A percentile compares a stretch with the other conserved stretches of the same genome.
These are phyloP conservation scores for Cicer cuneatum DNA, from an alignment of 306 rosid species.

Conservation along the genomic window DNA sequence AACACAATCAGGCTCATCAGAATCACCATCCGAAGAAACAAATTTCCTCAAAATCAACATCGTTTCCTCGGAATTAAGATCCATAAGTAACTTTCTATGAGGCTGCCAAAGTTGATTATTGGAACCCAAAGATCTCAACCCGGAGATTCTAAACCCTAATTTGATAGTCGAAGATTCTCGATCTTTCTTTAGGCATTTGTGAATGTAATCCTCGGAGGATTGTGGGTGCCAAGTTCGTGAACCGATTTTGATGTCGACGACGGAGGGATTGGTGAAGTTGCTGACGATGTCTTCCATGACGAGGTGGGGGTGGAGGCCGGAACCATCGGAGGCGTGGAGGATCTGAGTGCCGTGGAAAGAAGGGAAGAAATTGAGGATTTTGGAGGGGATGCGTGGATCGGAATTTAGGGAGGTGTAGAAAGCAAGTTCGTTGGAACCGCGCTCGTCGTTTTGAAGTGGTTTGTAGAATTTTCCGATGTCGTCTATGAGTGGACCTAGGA, in stretches of 20 bases:
- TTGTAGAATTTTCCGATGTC: slow-evolving; percentile 80
- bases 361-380: slow-evolving; percentile 62
- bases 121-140: slow-evolving; percentile 54
- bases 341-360: slow-evolving; percentile 58
- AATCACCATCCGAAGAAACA: slow-evolving; percentile 61
- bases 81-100: slow-evolving; percentile 40
- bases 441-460: slow-evolving; percentile 68
- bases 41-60: slow-evolving; percentile 56
- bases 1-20: slow-evolving; percentile 55
- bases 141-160: slow-evolving; percentile 79
- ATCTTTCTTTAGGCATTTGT: slow-evolving; percentile 63
- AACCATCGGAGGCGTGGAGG: slow-evolving; percentile 73
- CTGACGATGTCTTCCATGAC: slow-evolving; percentile 59
- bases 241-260: slow-evolving; percentile 81
- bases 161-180: slow-evolving; percentile 49
- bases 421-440: slow-evolving; percentile 63
- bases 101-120: slow-evolving; percentile 55
- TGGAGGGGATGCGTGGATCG: slow-evolving; percentile 46
- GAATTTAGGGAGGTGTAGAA: slow-evolving; percentile 58
- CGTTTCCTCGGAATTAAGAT: slow-evolving; percentile 43
- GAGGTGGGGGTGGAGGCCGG: slow-evolving; percentile 73
- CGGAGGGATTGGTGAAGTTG: slow-evolving; percentile 46
- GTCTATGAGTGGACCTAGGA: slow-evolving; percentile 75
- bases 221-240: slow-evolving; percentile 78
- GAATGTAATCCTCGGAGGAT: slow-evolving; percentile 66